These are phyloP conservation scores for Erythrophleum ivorense DNA, from an alignment of 331 rosid species.

Conservation along the genomic window DNA sequence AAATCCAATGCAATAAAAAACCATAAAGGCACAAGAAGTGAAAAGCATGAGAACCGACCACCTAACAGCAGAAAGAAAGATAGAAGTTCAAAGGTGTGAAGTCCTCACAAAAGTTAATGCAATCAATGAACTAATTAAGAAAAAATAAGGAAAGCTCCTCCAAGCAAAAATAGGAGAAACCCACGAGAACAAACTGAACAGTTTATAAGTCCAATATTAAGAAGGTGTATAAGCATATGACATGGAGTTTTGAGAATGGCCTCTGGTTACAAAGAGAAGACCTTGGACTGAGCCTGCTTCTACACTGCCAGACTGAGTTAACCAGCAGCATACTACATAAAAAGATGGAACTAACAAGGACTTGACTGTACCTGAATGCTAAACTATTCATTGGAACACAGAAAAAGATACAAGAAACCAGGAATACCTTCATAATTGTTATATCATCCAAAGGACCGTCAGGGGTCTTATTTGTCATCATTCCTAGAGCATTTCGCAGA, in stretches of 20 bases:
- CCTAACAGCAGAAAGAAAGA: conserved; percentile 2
- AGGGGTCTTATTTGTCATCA: conserved; percentile 65
- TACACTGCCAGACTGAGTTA: not conserved
- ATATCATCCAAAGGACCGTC: conserved; percentile 98
- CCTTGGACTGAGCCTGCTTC: not conserved
- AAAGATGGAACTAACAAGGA: not conserved
- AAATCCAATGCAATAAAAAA: conserved; percentile 25
- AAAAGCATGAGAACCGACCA: not conserved
- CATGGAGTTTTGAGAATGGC: not conserved
- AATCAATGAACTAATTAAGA: not conserved
- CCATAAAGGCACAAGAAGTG: conserved; percentile 1
- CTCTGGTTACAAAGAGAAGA: not conserved
- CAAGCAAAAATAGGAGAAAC: not conserved
- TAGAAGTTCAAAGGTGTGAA: conserved; percentile 4
- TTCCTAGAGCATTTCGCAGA: conserved; percentile 88
- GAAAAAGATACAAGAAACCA: conserved; percentile 30
- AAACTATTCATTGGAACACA: conserved; percentile 22
- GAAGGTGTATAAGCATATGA: not conserved
- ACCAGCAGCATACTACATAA: conserved; percentile 12
- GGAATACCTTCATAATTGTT: conserved; percentile 89
- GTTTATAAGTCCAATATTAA: not conserved
- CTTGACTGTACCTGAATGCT: not conserved
- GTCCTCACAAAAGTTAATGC: not conserved
- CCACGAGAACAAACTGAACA: not conserved
- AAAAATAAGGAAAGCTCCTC: not conserved